Evolutionary conservation across 2,329 filamentous ascomycete genomes (phyloP), one percentile per base, ranked within the genome.

Genomic region (Dactylellina haptotyla): DNA sequence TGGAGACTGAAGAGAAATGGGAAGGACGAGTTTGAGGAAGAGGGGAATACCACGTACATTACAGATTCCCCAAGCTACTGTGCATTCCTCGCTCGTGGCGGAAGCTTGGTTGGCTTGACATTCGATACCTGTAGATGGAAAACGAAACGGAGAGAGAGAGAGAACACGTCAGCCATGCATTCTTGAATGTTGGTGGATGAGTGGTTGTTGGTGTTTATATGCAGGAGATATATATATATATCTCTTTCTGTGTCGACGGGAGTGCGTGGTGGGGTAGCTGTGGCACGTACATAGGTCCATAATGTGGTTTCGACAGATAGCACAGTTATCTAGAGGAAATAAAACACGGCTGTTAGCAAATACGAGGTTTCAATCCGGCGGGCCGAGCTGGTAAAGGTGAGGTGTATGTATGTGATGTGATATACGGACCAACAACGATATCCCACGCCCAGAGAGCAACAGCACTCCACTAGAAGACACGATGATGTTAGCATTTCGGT

Each of bases 381-480:
- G 12, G 20, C 23, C 26, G 46, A 32, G 20, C 28, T 53, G 39
- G 28, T 25, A 8, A 12, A 32, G n/a, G n/a, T n/a, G 12, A 26
- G 20, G 48, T n/a, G 18, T 46, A 46, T 18, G 12, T 46, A 20
- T 41, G 37, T n/a, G n/a, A n/a, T n/a, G n/a, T n/a, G 37, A 16
- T 41, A 20, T 59, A 64, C 73, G 56, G 23, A 75, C 73, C 73
- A 75, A 99, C 95, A 30, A 98, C 93, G 71, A 99, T 99, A 81
- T 99, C 95, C 95, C 95, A 99, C 0, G 95, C 95, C 95, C 95
- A 99, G 1, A 99, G 86, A 41, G 95, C 93, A 57, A 99, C 95
- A 0, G 95, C 95, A 79, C 98, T 98, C 95, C 95, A 99, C 94
- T 97, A 79, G 45, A 75, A 26, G 75, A 50, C 78, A 74, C 48